A percentile compares a stretch with the other conserved stretches of the same genome.
Evolutionary conservation across 1,284 basidiomycete species (phyloP).

Genomic region (Tremellales sp.): DNA sequence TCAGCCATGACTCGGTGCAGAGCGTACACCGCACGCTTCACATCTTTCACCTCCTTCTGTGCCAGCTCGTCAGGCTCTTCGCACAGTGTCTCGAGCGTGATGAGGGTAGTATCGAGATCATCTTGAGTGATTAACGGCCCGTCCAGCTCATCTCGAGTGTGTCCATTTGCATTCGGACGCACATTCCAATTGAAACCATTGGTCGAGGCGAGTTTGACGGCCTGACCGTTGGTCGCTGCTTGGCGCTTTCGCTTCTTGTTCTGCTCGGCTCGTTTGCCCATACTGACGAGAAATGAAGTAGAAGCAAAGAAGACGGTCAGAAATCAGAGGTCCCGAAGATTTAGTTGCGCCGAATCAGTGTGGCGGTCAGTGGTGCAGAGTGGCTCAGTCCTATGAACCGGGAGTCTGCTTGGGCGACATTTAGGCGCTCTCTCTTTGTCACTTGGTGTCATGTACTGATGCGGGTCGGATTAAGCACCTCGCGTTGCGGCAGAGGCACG

Average conservation of each 20-base stretch:
- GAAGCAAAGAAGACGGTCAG: no score
- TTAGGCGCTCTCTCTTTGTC: no score
- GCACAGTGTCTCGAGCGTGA: conserved; percentile 35
- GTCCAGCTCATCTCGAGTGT: conserved; percentile 1
- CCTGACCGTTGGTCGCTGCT: conserved; percentile 3
- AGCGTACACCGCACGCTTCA: conserved; percentile 44
- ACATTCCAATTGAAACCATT: no score
- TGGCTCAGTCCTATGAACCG: no score
- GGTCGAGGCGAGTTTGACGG: not conserved
- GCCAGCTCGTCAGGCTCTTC: conserved; percentile 39
- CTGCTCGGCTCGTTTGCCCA: conserved; percentile 32
- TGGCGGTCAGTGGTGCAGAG: no score
- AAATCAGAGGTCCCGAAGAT: no score
- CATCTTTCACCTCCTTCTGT: conserved; percentile 37
- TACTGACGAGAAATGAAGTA: no score
- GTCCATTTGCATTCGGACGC: conserved; percentile 4
- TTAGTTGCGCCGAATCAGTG: no score
- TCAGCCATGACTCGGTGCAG: conserved; percentile 42
- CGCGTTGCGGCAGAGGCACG: no score
- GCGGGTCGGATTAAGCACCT: no score
- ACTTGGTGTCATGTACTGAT: no score
- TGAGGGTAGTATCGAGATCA: conserved; percentile 40
- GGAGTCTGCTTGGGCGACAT: no score
- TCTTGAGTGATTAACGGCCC: conserved; percentile 30
- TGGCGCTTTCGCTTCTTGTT: conserved; percentile 28